Evolutionary conservation across 345 rosid species (phyloP).

Genomic region (Citrus medica): DNA sequence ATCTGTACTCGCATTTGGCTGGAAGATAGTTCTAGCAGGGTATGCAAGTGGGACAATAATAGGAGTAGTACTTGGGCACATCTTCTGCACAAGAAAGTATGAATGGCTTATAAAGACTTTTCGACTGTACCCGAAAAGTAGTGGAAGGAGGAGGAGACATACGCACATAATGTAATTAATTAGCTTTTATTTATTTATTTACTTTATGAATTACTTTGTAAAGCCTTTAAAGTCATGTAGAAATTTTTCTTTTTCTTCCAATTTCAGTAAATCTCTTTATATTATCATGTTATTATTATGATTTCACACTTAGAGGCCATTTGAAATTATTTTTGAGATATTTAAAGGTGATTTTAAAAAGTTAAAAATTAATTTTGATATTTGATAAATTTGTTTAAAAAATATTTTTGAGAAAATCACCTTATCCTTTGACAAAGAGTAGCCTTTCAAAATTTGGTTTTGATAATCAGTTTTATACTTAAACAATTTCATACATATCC

Average conservation of each 20-base stretch:
- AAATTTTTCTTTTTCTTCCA: neutral
- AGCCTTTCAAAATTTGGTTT: too few relatives aligned
- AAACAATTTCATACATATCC: too few relatives aligned
- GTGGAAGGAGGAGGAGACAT: too few relatives aligned
- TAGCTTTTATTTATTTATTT: neutral
- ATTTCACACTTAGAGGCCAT: neutral
- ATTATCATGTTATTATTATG: neutral
- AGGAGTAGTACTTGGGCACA: slow-evolving; percentile 5
- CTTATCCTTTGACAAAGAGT: too few relatives aligned
- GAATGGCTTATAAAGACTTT: slow-evolving; percentile 1
- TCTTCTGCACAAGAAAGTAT: neutral
- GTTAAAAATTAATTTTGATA: too few relatives aligned
- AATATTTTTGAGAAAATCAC: too few relatives aligned
- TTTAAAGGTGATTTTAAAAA: too few relatives aligned
- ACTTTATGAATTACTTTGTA: neutral
- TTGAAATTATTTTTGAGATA: too few relatives aligned
- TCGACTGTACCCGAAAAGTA: neutral
- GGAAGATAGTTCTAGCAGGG: neutral
- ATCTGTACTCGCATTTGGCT: neutral
- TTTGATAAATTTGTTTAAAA: too few relatives aligned
- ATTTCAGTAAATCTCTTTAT: neutral
- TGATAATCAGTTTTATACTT: too few relatives aligned
- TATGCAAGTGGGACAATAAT: neutral
- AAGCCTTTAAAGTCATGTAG: too few relatives aligned
- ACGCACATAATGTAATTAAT: neutral